phyloP scores from a whole-genome alignment of 805 yeast genomes.

The Debaryomyces prosopidis region DNA sequence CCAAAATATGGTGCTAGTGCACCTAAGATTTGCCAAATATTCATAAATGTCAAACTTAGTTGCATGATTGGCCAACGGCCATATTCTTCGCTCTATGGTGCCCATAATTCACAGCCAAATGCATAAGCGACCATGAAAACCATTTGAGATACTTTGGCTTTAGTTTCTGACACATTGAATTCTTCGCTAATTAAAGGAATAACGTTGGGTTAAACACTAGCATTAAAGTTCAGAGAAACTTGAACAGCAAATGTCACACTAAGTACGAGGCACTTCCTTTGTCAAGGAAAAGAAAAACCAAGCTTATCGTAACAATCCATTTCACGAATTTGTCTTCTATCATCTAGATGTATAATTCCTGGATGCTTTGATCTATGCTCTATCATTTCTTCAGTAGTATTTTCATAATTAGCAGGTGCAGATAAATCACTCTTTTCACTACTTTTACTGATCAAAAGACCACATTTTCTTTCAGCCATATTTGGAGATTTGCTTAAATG shows the following conservation, averaged over 20 bases:
- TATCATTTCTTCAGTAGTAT: neutral
- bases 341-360: constrained; percentile 23
- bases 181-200: constrained; percentile 21
- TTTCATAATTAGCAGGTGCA: neutral
- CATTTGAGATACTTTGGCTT: constrained; percentile 28
- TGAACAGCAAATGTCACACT: constrained; percentile 39
- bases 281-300: constrained; percentile 30
- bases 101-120: constrained; percentile 35
- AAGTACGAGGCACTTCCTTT: constrained; percentile 34
- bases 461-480: neutral
- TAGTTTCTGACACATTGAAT: constrained; percentile 19
- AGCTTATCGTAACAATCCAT: constrained; percentile 35
- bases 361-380: constrained; percentile 3
- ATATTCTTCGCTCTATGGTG: constrained; percentile 36
- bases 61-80: constrained; percentile 37
- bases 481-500: neutral
- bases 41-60: constrained; percentile 26
- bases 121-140: constrained; percentile 30
- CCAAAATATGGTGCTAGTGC: constrained; percentile 30
- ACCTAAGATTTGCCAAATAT: constrained; percentile 33
- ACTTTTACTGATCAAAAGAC: neutral
- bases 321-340: constrained; percentile 29
- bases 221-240: constrained; percentile 42
- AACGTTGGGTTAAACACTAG: constrained; percentile 32
- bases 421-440: neutral